These are phyloP conservation scores for Euphrasia confusa DNA, from an alignment of 257 asterid genomes.

Conservation along the genomic window DNA sequence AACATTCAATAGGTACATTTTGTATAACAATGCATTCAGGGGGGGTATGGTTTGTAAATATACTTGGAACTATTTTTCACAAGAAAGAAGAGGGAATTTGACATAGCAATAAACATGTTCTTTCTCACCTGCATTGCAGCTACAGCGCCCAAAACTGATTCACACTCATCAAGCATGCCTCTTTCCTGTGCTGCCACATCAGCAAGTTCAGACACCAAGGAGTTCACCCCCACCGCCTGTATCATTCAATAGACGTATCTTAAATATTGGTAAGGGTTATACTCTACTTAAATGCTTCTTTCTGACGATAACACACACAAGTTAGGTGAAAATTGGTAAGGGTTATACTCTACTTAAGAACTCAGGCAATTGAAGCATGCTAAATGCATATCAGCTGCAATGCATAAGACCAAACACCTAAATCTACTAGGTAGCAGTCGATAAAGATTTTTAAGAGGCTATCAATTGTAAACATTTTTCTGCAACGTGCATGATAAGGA, in stretches of 20 bases:
- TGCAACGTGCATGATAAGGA: too few species aligned
- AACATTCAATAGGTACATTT: neutral
- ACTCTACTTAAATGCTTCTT: neutral
- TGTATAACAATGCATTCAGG: neutral
- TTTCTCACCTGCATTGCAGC: conserved; percentile 50
- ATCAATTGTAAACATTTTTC: too few species aligned
- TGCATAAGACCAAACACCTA: too few species aligned
- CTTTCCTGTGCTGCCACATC: conserved; percentile 41
- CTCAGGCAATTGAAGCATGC: too few species aligned
- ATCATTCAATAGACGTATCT: conserved; percentile 20
- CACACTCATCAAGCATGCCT: conserved; percentile 52
- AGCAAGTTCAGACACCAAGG: conserved; percentile 48
- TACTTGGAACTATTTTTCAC: neutral
- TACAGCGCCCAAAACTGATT: conserved; percentile 36
- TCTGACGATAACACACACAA: neutral
- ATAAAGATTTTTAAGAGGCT: too few species aligned
- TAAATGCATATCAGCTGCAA: too few species aligned
- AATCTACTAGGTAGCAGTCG: too few species aligned
- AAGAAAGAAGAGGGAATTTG: neutral
- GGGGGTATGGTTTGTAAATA: neutral
- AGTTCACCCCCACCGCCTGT: conserved; percentile 47
- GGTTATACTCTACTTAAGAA: too few species aligned
- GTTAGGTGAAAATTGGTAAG: too few species aligned
- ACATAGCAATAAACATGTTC: neutral
- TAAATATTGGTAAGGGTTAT: neutral